phyloP scores from a whole-genome alignment of 108 stramenopile species.

The Stephanodiscus triporus region DNA sequence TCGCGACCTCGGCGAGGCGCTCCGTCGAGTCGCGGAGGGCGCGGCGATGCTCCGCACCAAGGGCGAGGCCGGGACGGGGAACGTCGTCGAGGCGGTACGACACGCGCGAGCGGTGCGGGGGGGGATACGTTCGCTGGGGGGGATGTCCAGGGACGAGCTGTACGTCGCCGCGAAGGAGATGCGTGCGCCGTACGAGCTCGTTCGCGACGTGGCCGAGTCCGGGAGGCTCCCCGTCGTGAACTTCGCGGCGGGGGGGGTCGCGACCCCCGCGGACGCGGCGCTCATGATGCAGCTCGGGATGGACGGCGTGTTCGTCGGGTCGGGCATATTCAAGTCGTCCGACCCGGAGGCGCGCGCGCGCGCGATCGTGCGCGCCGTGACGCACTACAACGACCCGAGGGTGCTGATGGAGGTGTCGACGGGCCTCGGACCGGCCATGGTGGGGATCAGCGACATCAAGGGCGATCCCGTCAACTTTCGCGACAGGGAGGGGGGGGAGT shows the following conservation, averaged over 20 bases:
- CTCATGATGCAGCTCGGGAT: conserved; percentile 99
- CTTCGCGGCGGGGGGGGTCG: conserved; percentile 99
- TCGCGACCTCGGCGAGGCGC: conserved; percentile 98
- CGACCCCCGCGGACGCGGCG: conserved; percentile 99
- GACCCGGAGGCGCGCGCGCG: conserved; percentile 94
- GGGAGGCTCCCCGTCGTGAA: conserved; percentile 98
- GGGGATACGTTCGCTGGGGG: conserved; percentile 81
- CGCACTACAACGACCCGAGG: conserved; percentile 98
- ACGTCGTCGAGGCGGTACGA: conserved; percentile 98
- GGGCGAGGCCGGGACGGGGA: conserved; percentile 99
- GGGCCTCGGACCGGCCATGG: conserved; percentile 97
- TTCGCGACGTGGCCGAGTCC: conserved; percentile 87
- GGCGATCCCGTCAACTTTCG: conserved; percentile 97
- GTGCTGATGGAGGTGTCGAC: conserved; percentile 95
- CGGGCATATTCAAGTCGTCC: conserved; percentile 96
- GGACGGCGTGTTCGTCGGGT: conserved; percentile 99
- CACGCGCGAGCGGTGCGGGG: conserved; percentile 92
- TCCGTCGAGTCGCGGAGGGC: conserved; percentile 96
- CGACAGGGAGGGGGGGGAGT: conserved; percentile 96
- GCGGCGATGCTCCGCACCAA: conserved; percentile 99
- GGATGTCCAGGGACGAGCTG: conserved; percentile 96
- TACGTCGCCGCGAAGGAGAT: conserved; percentile 97
- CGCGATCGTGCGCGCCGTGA: conserved; percentile 96
- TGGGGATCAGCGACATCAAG: conserved; percentile 97
- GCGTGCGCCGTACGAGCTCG: conserved; percentile 92